These are phyloP conservation scores for Colletotrichum sojae DNA, from an alignment of 2,329 filamentous ascomycete species.

Conservation along the genomic window DNA sequence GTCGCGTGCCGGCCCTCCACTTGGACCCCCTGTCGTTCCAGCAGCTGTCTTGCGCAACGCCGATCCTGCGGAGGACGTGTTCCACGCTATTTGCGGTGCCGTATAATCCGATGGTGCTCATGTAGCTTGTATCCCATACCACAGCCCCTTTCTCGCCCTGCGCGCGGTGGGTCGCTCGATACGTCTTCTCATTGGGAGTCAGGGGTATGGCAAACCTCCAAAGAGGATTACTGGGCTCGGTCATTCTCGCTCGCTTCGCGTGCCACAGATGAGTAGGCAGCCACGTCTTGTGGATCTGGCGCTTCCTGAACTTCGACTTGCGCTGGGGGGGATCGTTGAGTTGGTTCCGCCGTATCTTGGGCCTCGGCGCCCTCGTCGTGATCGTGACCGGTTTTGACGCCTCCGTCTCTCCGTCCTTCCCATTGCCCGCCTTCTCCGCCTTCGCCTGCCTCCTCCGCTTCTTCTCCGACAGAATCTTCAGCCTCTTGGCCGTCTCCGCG, in stretches of 20 bases:
- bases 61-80: conserved; percentile 75
- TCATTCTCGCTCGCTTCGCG: conserved; percentile 92
- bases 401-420: conserved; percentile 48
- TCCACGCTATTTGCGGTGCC: conserved; percentile 76
- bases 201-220: conserved; percentile 92
- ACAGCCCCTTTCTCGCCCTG: conserved; percentile 82
- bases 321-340: conserved; percentile 72
- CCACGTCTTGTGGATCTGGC: conserved; percentile 92
- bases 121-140: conserved; percentile 95
- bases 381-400: conserved; percentile 48
- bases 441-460: conserved; percentile 63
- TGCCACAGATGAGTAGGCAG: conserved; percentile 95
- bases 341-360: conserved; percentile 79
- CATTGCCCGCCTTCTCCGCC: conserved; percentile 50
- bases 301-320: conserved; percentile 82
- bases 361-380: conserved; percentile 61
- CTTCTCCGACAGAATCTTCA: conserved; percentile 74
- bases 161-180: conserved; percentile 87
- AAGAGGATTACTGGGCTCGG: conserved; percentile 80
- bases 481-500: conserved; percentile 80
- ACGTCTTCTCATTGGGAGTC: conserved; percentile 90
- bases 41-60: conserved; percentile 70
- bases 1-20: conserved; percentile 73
- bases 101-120: conserved; percentile 85
- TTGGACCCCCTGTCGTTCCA: conserved; percentile 76